A percentile compares a stretch with the other conserved stretches of the same genome.
These are phyloP conservation scores for Arctium minus DNA, from an alignment of 129 eudicot genomes.

Conservation along the genomic window DNA sequence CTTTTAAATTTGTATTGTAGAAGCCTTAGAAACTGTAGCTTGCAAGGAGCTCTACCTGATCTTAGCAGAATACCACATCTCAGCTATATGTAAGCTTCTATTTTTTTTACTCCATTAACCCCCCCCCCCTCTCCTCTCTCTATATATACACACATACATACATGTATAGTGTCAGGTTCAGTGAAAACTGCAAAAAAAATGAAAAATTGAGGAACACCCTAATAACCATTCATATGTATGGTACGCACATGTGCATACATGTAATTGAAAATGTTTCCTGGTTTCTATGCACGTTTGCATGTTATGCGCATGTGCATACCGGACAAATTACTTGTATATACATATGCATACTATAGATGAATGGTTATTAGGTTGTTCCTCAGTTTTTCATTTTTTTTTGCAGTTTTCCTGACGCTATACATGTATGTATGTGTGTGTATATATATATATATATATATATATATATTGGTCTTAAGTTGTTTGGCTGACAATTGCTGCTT, in stretches of 20 bases:
- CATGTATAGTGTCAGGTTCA: no score
- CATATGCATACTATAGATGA: not conserved
- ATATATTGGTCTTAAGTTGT: not conserved
- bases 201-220: not conserved
- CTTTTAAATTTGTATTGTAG: conserved; percentile 33
- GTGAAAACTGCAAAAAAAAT: not conserved
- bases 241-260: not conserved
- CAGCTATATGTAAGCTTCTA: conserved; percentile 49
- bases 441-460: not conserved
- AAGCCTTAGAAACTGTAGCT: conserved; percentile 82
- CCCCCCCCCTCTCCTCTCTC: not conserved
- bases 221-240: not conserved
- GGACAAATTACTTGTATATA: not conserved
- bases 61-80: conserved; percentile 50
- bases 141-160: not conserved
- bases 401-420: not conserved
- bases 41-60: conserved; percentile 71
- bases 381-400: not conserved
- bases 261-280: no score
- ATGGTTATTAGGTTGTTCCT: not conserved
- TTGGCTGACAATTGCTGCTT: conserved; percentile 4
- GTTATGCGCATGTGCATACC: not conserved
- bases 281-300: not conserved
- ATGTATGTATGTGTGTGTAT: no score
- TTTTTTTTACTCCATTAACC: not conserved